phyloP scores from a whole-genome alignment of 1,284 basidiomycete genomes.

The Mycena sp. region DNA sequence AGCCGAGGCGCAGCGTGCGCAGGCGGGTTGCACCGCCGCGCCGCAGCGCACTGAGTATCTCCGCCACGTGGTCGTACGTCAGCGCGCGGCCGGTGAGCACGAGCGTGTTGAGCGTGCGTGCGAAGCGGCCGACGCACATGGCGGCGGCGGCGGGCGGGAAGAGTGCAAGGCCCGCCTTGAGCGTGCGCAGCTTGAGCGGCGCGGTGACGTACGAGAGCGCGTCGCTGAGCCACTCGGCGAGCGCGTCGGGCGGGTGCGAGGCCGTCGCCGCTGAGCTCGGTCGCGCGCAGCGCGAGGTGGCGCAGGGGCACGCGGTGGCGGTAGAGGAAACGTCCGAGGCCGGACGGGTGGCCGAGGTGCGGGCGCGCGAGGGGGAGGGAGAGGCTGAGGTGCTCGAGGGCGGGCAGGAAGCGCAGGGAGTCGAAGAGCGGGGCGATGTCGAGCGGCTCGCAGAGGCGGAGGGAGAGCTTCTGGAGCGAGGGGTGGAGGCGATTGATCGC shows the following conservation, averaged over 20 bases:
- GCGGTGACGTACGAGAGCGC: slow-evolving; percentile 40
- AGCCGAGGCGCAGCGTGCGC: slow-evolving; percentile 45
- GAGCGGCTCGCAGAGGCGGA: slow-evolving; percentile 51
- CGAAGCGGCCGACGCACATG: slow-evolving; percentile 42
- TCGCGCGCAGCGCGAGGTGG: slow-evolving; percentile 47
- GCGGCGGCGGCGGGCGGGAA: slow-evolving; percentile 47
- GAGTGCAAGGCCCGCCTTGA: slow-evolving; percentile 48
- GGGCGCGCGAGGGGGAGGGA: slow-evolving; percentile 47
- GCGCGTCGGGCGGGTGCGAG: slow-evolving; percentile 39
- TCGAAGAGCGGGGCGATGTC: slow-evolving; percentile 50
- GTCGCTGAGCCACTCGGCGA: slow-evolving; percentile 45
- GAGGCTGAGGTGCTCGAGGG: slow-evolving; percentile 45
- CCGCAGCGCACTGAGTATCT: slow-evolving; percentile 36
- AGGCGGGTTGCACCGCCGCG: slow-evolving; percentile 31
- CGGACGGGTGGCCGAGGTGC: slow-evolving; percentile 48
- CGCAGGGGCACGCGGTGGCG: slow-evolving; percentile 44
- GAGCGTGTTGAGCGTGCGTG: slow-evolving; percentile 41
- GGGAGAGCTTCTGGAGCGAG: slow-evolving; percentile 47
- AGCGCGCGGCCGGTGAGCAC: slow-evolving; percentile 48
- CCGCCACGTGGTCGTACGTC: slow-evolving; percentile 43
- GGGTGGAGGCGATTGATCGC: slow-evolving; percentile 45
- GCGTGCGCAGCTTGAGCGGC: slow-evolving; percentile 39
- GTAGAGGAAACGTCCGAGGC: slow-evolving; percentile 45
- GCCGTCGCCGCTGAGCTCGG: slow-evolving; percentile 44
- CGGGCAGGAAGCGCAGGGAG: slow-evolving; percentile 41